Base-by-base conservation (phyloP, 331 rosid species). In the Quercus lobata region DNA sequence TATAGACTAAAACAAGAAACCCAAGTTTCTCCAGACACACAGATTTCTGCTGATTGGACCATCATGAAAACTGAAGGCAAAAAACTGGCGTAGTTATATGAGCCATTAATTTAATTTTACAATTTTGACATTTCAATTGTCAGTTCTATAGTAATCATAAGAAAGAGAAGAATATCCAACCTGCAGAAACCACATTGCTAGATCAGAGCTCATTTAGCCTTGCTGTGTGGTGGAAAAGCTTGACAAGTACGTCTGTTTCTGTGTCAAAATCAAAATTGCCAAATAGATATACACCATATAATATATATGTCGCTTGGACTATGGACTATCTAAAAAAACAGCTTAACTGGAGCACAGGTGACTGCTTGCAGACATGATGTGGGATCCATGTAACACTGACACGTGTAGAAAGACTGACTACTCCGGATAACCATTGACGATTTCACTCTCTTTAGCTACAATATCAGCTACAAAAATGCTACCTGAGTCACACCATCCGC, bases 401-500 rank as follows among this genome's bases (percentile, higher is more conserved):
- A 57, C 1, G 11, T 52, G 52, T 30, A 72, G 57, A 73, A 70
- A 24, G 63, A 71, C n/a, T 55, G 35, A 18, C 66, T 10, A 37
- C 56, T 58, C 44, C n/a, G 18, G 27, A 68, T 30, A 60, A 60
- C 61, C 27, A 61, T 66, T 74, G 78, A 70, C 41, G 44, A 52
- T 52, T 80, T 81, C 34, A 5, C 35, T 81, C 46, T 52, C 76
- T 57, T 71, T 27, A 22, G 84, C 78, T 11, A 74, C 89, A 78
- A 91, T 92, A 61, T 91, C 87, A 16, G 91, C 92, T 72, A 91
- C 80, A 77, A 94, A 90, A 75, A 92, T 82, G 88, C 95, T 91
- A 71, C 97, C 97, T 1, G 97, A 88, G 81, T 92, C 98, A 49
- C 95, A 89, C 97, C 97, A 94, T 81, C 98, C 97, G 57, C 97